Evolutionary conservation across 768 basidiomycete species (phyloP), one percentile per base, ranked within the genome.

Genomic region (Tulasnella sp.): DNA sequence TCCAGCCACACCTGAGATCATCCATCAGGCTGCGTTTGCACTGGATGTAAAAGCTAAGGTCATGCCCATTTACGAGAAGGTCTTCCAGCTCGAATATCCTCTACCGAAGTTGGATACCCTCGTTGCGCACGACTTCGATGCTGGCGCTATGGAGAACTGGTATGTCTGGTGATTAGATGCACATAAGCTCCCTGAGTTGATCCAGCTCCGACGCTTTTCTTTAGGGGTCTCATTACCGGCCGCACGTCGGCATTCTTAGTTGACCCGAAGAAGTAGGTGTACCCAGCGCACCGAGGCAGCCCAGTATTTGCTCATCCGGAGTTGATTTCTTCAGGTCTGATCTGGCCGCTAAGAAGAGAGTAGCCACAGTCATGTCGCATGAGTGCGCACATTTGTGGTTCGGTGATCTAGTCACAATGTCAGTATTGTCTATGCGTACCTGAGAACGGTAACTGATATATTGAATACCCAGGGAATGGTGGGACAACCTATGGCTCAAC

Each of bases 141-240:
- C 85, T 30, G 88, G 84, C 29, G 85, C 86, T 3, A 92, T 93
- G 92, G 93, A 96, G 71, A 92, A 92, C 69, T 92, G 87, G 87
- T 80, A 76, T 10, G 24, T 1, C n/a, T n/a, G n/a, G n/a, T n/a
- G n/a, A 34, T 49, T 19, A 52, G 25, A 41, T 58, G 31, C 29
- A 42, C 57, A 21, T 48, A 19, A 27, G 5, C 34, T 5, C 34
- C 15, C 43, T 52, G 45, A 27, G 24, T 12, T 10, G 25, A 19
- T 43, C 24, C 9, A 42, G 15, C 34, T 38, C 7, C 5, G 5
- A 38, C 5, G 34, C 15, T 38, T 46, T 12, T 10, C 41, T 29
- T 8, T 62, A 68, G 78, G 80, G 90, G 88, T 25, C 73, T 94
- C 59, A 96, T 96, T 68, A 93, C 86, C 12, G 93, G 92, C 19